A percentile compares a stretch with the other conserved stretches of the same genome.
These are phyloP conservation scores for Pisolithus orientalis DNA, from an alignment of 768 basidiomycete species.

Conservation along the genomic window DNA sequence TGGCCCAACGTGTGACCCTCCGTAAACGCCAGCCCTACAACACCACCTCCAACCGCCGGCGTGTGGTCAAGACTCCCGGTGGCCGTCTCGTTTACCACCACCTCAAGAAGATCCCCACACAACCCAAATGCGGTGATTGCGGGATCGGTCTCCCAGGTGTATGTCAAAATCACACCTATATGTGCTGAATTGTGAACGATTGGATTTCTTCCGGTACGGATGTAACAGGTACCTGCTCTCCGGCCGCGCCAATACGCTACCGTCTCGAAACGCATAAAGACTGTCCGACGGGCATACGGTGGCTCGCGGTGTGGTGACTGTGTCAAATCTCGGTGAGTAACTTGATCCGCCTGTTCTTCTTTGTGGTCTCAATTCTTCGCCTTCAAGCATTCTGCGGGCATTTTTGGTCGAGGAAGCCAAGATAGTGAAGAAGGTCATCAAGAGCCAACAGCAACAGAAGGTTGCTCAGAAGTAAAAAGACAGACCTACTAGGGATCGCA, in stretches of 20 bases:
- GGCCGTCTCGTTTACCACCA: slow-evolving; percentile 98
- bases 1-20: slow-evolving; percentile 99
- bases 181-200: background rate
- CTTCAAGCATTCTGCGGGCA: slow-evolving; percentile 83
- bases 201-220: background rate
- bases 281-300: slow-evolving; percentile 93
- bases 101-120: slow-evolving; percentile 86
- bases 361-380: background rate
- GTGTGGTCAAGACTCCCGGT: slow-evolving; percentile 96
- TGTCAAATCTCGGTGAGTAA: slow-evolving; percentile 83
- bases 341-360: background rate
- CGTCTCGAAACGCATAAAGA: slow-evolving; percentile 96
- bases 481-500: background rate
- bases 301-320: slow-evolving; percentile 96
- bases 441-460: slow-evolving; percentile 74
- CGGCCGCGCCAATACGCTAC: slow-evolving; percentile 94
- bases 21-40: slow-evolving; percentile 98
- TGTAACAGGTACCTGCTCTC: slow-evolving; percentile 78
- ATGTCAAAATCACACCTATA: slow-evolving; percentile 30
- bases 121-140: slow-evolving; percentile 99
- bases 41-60: slow-evolving; percentile 93
- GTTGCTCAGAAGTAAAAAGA: slow-evolving; percentile 18
- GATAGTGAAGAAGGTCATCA: slow-evolving; percentile 99
- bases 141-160: slow-evolving; percentile 92
- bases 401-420: slow-evolving; percentile 99